phyloP scores from a whole-genome alignment of 164 flowering plant species.

The Stephania japonica region DNA sequence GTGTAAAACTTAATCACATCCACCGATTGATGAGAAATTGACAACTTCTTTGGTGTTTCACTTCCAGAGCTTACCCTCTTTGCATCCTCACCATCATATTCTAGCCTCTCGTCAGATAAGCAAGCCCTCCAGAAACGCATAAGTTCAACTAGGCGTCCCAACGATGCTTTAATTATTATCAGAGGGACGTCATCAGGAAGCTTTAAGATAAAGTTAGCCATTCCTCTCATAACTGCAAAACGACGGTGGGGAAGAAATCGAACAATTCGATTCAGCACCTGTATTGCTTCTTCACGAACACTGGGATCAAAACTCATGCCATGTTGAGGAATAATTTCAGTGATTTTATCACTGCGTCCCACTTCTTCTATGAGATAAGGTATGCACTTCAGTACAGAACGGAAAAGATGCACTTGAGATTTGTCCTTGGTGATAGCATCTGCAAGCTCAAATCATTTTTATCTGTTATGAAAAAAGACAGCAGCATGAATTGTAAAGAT shows the following conservation, averaged over 20 bases:
- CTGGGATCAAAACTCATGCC: conserved; percentile 98
- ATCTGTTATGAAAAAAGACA: not conserved
- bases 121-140: conserved; percentile 97
- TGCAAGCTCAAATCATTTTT: conserved; percentile 22
- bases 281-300: conserved; percentile 98
- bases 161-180: conserved; percentile 91
- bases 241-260: conserved; percentile 90
- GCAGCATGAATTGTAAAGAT: not conserved
- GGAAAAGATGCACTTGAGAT: conserved; percentile 89
- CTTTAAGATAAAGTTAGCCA: conserved; percentile 79
- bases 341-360: conserved; percentile 88
- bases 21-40: conserved; percentile 47
- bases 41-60: conserved; percentile 37
- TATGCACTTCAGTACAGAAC: conserved; percentile 94
- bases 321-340: conserved; percentile 97
- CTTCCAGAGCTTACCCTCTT: conserved; percentile 36
- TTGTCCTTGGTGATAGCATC: conserved; percentile 94
- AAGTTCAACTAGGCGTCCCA: conserved; percentile 89
- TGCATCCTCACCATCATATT: conserved; percentile 37
- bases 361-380: conserved; percentile 96
- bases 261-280: conserved; percentile 83
- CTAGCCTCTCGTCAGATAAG: conserved; percentile 56
- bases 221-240: conserved; percentile 95
- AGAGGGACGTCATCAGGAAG: conserved; percentile 97
- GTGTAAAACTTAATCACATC: conserved; percentile 71